These are phyloP conservation scores for Digitaria exilis DNA, from an alignment of 202 grass and related monocot species.

Conservation along the genomic window DNA sequence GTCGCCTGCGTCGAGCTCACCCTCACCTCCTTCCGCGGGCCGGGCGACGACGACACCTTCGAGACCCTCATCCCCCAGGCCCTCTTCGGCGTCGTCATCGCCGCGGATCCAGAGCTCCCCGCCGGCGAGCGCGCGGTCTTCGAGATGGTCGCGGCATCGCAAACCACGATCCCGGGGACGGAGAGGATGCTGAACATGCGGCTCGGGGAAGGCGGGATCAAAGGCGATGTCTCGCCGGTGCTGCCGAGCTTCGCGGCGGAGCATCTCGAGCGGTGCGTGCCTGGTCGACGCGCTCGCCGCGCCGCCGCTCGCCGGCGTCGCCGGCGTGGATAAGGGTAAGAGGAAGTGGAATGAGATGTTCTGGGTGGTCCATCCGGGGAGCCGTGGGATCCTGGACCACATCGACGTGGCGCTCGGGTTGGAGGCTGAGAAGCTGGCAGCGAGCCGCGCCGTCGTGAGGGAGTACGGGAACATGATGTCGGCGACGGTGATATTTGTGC, in stretches of 20 bases:
- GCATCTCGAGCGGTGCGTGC: background rate
- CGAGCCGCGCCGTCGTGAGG: background rate
- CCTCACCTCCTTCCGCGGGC: too few species aligned
- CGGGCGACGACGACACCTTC: too few species aligned
- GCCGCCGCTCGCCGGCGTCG: background rate
- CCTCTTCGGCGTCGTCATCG: too few species aligned
- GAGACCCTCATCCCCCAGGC: too few species aligned
- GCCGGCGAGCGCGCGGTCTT: background rate
- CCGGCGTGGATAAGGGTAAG: too few species aligned
- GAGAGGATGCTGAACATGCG: background rate
- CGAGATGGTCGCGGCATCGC: slow-evolving; percentile 35
- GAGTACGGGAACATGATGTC: slow-evolving; percentile 7
- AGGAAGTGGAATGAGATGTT: background rate
- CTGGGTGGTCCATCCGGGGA: background rate
- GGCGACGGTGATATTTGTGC: background rate
- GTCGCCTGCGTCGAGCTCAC: too few species aligned
- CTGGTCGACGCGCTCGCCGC: background rate
- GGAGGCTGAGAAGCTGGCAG: background rate
- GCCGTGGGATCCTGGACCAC: background rate
- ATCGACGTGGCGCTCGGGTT: background rate
- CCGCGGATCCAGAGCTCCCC: too few species aligned
- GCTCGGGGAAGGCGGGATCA: background rate
- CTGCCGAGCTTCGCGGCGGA: background rate
- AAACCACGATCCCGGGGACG: background rate
- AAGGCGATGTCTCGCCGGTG: background rate